Percentiles rank a stretch among this genome's conserved stretches.
Evolutionary conservation across 1,139 yeast species (phyloP).

Genomic region (Pichia sp.): DNA sequence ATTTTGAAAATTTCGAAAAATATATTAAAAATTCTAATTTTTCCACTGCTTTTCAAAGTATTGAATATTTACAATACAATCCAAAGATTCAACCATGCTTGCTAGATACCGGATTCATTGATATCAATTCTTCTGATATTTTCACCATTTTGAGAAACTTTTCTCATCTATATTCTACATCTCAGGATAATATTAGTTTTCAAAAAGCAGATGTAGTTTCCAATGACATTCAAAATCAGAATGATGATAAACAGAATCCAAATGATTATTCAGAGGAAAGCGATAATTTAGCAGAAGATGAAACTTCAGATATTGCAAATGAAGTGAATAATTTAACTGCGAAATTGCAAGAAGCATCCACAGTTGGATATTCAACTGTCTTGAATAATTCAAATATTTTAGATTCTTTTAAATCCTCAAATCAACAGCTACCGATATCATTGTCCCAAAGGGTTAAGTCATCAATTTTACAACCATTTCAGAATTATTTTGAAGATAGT

Average conservation of each 20-base stretch:
- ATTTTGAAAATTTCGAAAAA: background rate
- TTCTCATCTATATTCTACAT: too few relatives aligned
- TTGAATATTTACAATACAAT: conserved; percentile 13
- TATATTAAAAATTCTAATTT: background rate
- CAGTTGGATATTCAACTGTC: too few relatives aligned
- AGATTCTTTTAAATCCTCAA: conserved; percentile 1
- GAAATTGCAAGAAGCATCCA: conserved; percentile 9
- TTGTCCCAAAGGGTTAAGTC: conserved; percentile 4
- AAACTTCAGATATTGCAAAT: background rate
- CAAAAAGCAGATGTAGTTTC: too few relatives aligned
- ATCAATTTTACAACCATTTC: background rate
- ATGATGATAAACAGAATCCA: too few relatives aligned
- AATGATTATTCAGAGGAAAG: too few relatives aligned
- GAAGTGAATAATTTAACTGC: background rate
- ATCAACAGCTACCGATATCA: background rate
- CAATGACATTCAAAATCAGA: too few relatives aligned
- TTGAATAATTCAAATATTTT: background rate
- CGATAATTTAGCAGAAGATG: too few relatives aligned
- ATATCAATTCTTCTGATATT: background rate
- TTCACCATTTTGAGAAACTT: background rate
- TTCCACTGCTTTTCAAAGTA: conserved; percentile 22
- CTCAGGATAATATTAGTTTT: too few relatives aligned
- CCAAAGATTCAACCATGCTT: conserved; percentile 5
- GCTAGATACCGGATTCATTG: background rate
- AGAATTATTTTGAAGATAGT: too few relatives aligned